phyloP scores from a whole-genome alignment of 768 basidiomycete species.

The Jaapia argillacea region DNA sequence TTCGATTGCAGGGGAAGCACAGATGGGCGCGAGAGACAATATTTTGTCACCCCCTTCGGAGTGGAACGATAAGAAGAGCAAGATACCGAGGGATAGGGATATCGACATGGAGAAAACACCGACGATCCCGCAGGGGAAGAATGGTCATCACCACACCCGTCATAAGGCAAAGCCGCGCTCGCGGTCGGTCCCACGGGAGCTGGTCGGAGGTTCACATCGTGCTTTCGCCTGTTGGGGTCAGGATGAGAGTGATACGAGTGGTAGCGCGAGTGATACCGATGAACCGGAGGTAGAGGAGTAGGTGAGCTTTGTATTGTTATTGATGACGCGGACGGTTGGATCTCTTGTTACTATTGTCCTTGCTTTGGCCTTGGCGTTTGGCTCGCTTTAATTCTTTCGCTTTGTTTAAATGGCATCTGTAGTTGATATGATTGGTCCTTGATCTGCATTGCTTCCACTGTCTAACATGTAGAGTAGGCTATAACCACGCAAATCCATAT shows the following conservation, averaged over 20 bases:
- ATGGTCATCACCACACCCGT: conserved; percentile 14
- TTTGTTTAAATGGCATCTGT: too few relatives aligned
- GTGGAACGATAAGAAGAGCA: conserved; percentile 33
- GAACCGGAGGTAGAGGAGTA: too few relatives aligned
- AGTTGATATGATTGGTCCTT: too few relatives aligned
- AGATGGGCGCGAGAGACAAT: conserved; percentile 43
- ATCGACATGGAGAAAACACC: conserved; percentile 54
- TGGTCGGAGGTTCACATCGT: conserved; percentile 31
- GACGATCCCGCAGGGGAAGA: conserved; percentile 22
- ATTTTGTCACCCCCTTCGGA: conserved; percentile 26
- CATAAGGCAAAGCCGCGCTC: conserved; percentile 10
- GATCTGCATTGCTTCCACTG: too few relatives aligned
- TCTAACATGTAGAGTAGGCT: too few relatives aligned
- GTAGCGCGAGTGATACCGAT: conserved; percentile 70
- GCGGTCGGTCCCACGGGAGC: conserved; percentile 22
- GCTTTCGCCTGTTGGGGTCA: conserved; percentile 85
- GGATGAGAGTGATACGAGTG: conserved; percentile 82
- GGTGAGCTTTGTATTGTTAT: too few relatives aligned
- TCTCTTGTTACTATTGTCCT: too few relatives aligned
- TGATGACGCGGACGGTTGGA: too few relatives aligned
- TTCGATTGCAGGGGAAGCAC: conserved; percentile 27
- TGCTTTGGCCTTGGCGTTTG: too few relatives aligned
- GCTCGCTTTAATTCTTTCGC: too few relatives aligned
- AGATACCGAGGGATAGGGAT: conserved; percentile 54
- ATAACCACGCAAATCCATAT: too few relatives aligned